These are phyloP conservation scores for Podospora didyma DNA, from an alignment of 495 filamentous ascomycete genomes.

Conservation along the genomic window DNA sequence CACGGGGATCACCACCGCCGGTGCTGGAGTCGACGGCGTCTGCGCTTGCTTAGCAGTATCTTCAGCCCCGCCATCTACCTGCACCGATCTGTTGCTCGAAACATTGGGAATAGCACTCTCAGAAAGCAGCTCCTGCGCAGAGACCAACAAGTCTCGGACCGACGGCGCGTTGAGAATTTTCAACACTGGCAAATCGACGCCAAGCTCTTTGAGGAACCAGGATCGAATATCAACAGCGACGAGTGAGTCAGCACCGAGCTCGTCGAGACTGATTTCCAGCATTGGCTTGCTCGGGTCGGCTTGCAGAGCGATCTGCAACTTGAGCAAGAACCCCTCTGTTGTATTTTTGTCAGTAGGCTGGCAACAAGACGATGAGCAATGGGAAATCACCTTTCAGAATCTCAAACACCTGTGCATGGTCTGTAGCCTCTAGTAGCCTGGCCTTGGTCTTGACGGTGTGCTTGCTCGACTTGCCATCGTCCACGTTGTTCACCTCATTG, in stretches of 20 bases:
- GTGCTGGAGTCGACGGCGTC: not conserved
- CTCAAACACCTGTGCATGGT: not conserved
- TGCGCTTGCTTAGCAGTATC: not conserved
- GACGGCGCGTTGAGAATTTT: conserved; percentile 43
- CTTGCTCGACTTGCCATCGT: conserved; percentile 1
- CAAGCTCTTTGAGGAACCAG: conserved; percentile 42
- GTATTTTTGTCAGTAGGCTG: not conserved
- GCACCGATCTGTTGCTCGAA: not conserved
- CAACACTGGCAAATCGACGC: conserved; percentile 42
- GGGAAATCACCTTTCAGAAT: conserved; percentile 4
- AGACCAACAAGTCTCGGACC: conserved; percentile 22
- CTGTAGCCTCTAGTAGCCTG: conserved; percentile 3
- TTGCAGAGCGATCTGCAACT: conserved; percentile 10
- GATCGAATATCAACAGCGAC: conserved; percentile 40
- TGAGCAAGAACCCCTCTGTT: not conserved
- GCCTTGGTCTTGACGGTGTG: conserved; percentile 9
- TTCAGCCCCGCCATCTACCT: not conserved
- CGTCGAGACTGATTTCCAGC: conserved; percentile 5
- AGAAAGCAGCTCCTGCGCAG: conserved; percentile 9
- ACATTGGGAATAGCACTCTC: not conserved
- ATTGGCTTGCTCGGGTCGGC: not conserved
- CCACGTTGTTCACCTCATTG: not conserved
- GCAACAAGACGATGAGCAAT: not conserved
- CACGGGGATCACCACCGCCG: too few relatives aligned
- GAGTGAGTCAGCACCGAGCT: conserved; percentile 41